Evolutionary conservation across 768 basidiomycete genomes (phyloP).

Genomic region (Termitomyces sp.): DNA sequence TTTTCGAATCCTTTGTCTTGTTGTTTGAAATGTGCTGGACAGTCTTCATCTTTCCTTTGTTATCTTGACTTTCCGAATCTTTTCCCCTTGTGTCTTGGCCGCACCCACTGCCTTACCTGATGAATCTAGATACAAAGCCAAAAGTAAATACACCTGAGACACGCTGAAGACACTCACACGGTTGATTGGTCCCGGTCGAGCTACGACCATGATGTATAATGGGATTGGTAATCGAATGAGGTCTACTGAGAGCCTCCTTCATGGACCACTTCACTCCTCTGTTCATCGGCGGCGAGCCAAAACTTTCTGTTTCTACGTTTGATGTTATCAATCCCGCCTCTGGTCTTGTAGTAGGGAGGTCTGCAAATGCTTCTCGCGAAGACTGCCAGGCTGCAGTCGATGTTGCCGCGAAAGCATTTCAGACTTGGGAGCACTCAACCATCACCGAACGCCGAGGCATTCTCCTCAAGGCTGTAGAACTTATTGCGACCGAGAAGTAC

Average conservation of each 20-base stretch:
- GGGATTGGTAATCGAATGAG: not conserved
- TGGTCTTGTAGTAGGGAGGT: constrained; percentile 36
- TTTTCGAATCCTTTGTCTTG: not conserved
- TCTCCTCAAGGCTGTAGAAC: constrained; percentile 45
- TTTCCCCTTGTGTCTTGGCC: not conserved
- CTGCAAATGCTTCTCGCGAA: constrained; percentile 42
- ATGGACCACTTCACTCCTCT: constrained; percentile 33
- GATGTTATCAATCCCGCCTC: constrained; percentile 43
- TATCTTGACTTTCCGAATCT: not conserved
- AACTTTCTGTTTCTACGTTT: constrained; percentile 37
- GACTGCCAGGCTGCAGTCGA: constrained; percentile 44
- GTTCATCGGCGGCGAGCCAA: constrained; percentile 36
- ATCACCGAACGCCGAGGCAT: constrained; percentile 37
- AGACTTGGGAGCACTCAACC: constrained; percentile 40
- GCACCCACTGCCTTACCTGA: not conserved
- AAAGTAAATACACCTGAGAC: not conserved
- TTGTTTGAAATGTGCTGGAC: not conserved
- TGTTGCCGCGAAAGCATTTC: constrained; percentile 42
- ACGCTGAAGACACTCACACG: not conserved
- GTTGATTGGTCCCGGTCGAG: not conserved
- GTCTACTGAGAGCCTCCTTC: not conserved
- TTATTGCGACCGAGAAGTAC: constrained; percentile 41
- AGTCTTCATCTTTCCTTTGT: not conserved
- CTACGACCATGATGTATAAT: not conserved
- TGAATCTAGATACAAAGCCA: not conserved